Percentiles rank a stretch among this genome's conserved stretches.
phyloP scores from a whole-genome alignment of 495 filamentous ascomycete species.

The Trichoderma erinaceum region DNA sequence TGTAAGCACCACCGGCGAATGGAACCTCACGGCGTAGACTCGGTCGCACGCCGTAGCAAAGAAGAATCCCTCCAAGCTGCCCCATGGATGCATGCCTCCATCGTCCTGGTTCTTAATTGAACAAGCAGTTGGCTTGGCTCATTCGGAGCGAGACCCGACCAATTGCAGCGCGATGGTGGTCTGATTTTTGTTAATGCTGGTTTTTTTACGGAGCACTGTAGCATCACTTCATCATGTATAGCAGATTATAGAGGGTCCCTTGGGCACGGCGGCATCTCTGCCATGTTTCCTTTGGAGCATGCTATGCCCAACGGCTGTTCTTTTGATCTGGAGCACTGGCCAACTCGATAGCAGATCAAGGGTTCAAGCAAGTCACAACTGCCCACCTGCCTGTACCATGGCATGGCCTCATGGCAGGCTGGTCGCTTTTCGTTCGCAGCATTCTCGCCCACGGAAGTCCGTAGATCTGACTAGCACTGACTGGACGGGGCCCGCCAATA shows the following conservation, averaged over 20 bases:
- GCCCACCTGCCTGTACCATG: background rate
- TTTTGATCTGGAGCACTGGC: background rate
- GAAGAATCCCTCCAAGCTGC: background rate
- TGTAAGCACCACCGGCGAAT: background rate
- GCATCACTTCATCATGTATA: background rate
- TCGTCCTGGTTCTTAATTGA: background rate
- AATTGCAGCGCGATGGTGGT: background rate
- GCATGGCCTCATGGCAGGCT: background rate
- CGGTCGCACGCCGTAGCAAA: background rate
- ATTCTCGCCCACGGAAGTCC: background rate
- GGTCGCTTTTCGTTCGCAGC: background rate
- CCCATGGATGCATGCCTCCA: background rate
- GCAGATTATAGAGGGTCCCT: background rate
- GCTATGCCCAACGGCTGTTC: background rate
- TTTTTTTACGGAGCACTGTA: background rate
- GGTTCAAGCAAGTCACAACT: background rate
- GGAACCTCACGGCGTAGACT: background rate
- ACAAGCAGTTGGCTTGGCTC: background rate
- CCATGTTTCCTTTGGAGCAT: background rate
- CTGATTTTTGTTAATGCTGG: background rate
- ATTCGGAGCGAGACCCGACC: background rate
- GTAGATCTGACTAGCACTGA: background rate
- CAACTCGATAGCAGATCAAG: background rate
- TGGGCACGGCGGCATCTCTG: background rate
- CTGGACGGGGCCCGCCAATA: conserved; percentile 4